phyloP scores from a whole-genome alignment of 805 yeast species.

The Candida pseudoglaebosa region DNA sequence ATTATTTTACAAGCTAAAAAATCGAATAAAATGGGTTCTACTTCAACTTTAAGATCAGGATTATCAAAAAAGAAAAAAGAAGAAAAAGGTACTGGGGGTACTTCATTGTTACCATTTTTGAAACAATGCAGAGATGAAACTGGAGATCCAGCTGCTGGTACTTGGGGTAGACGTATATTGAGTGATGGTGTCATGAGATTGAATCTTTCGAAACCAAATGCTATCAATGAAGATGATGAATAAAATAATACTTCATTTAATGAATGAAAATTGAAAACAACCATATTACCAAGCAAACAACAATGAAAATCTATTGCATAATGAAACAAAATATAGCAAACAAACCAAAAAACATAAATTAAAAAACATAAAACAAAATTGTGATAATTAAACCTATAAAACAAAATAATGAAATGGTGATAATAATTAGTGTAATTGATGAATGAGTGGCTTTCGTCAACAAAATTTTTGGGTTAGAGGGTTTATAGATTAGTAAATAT shows the following conservation, averaged over 20 bases:
- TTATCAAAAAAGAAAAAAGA: constrained; percentile 55
- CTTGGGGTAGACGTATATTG: constrained; percentile 78
- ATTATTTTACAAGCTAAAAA: constrained; percentile 74
- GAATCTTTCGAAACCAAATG: constrained; percentile 36
- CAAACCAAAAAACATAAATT: too few species aligned
- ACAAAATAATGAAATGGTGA: too few species aligned
- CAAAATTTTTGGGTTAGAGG: background rate
- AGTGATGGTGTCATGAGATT: constrained; percentile 50
- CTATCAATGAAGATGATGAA: constrained; percentile 35
- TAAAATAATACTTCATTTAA: too few species aligned
- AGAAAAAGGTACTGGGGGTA: constrained; percentile 90
- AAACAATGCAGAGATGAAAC: constrained; percentile 97
- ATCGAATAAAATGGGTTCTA: constrained; percentile 49
- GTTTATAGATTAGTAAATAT: background rate
- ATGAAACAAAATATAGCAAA: too few species aligned
- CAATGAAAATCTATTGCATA: too few species aligned
- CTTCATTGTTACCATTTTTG: constrained; percentile 83
- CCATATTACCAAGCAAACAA: too few species aligned
- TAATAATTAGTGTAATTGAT: too few species aligned
- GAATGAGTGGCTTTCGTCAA: too few species aligned
- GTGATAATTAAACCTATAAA: too few species aligned
- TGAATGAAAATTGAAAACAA: too few species aligned
- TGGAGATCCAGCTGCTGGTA: constrained; percentile 88
- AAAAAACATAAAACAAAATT: too few species aligned
- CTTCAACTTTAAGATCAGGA: constrained; percentile 62